Percentiles rank a stretch among this genome's conserved stretches.
Evolutionary conservation across 768 basidiomycete species (phyloP).

Genomic region (Trametes cinnabarina): DNA sequence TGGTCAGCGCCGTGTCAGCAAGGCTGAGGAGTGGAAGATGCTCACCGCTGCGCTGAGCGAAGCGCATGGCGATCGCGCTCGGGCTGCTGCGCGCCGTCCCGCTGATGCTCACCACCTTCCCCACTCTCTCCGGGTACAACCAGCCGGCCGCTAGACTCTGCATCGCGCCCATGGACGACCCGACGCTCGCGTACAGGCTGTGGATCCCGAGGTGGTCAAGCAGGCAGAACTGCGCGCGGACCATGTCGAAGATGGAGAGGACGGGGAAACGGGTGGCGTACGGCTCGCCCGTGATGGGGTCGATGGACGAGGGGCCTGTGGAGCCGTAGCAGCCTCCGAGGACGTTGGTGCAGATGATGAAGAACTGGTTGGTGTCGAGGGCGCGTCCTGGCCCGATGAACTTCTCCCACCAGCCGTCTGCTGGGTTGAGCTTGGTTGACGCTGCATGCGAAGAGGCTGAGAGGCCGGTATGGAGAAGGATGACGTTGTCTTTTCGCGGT

Average conservation of each 20-base stretch:
- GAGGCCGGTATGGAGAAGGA: conserved; percentile 93
- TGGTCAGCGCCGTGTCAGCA: neutral
- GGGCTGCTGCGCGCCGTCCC: conserved; percentile 92
- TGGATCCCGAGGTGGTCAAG: conserved; percentile 82
- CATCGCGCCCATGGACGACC: conserved; percentile 97
- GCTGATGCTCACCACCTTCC: conserved; percentile 90
- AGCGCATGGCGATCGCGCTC: conserved; percentile 91
- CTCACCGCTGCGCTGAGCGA: conserved; percentile 93
- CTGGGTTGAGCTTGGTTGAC: conserved; percentile 68
- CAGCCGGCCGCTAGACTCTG: conserved; percentile 95
- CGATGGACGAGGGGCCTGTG: conserved; percentile 87
- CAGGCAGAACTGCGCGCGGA: conserved; percentile 84
- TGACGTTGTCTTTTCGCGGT: conserved; percentile 75
- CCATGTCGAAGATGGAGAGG: conserved; percentile 95
- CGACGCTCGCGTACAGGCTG: conserved; percentile 89
- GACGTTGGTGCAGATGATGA: conserved; percentile 94
- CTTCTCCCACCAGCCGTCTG: conserved; percentile 97
- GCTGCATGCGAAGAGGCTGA: conserved; percentile 96
- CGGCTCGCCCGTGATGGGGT: conserved; percentile 61
- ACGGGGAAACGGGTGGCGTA: conserved; percentile 94
- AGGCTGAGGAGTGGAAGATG: conserved; percentile 17
- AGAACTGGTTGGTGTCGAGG: conserved; percentile 90
- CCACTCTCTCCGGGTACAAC: conserved; percentile 85
- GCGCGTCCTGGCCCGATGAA: conserved; percentile 96
- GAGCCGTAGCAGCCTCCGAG: conserved; percentile 97